Evolutionary conservation across 1,284 basidiomycete species (phyloP), one percentile per base, ranked within the genome.

Genomic region (Gomphus bonarii): DNA sequence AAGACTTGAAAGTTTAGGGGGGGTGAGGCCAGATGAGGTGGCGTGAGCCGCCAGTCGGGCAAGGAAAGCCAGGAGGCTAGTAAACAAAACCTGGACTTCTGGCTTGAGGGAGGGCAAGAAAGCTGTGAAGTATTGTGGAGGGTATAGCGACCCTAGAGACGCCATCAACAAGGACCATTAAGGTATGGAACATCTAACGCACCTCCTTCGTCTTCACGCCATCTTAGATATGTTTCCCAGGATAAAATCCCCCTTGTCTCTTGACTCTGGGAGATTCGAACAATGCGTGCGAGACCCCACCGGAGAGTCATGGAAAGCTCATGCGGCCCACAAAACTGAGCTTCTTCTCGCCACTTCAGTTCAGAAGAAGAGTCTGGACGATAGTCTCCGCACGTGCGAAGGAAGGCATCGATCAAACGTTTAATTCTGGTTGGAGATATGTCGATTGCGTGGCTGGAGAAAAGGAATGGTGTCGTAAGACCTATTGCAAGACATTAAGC

Each of bases 291-390:
- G 9, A 95, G 75, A 44, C 85, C 88, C 91, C 91, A 95, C 9
- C 91, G 80, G 22, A 93, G 73, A 62, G 84, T 81, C 86, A 91
- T 91, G 2, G 85, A 90, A 6, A 95, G 74, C 65, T 94, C 90
- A 61, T 92, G 84, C 22, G 90, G 85, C 12, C 82, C 84, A 0
- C 91, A 88, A 66, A 94, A 88, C 52, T 74, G 72, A 4, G 89
- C 81, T 67, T 95, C 91, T 65, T 91, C 85, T 36, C 75, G 72
- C 82, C 88, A 93, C 53, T 73, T 74, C 51, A 64, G 63, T 59
- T 84, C 81, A 14, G 76, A 76, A 47, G 79, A 76, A 83, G 1
- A 81, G 80, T 44, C 73, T 71, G 52, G 20, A 20, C 63, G 66
- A 49, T 49, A 69, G 48, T 38, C 42, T 65, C 67, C 59, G 18